These are phyloP conservation scores for Pterocarpus santalinus DNA, from an alignment of 306 rosid species.

Conservation along the genomic window DNA sequence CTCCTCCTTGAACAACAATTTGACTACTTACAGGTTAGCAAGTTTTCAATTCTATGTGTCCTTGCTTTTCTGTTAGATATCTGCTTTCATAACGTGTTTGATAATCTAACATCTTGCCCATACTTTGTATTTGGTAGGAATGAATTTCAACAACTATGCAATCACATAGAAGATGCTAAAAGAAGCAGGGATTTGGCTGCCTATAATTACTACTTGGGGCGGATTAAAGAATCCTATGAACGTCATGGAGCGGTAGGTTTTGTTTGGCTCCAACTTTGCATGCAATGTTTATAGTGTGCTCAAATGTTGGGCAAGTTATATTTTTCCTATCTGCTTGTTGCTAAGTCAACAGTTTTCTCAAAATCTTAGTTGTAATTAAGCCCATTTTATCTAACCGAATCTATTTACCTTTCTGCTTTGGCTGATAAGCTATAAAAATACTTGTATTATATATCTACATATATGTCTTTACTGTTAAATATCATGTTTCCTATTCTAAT, in stretches of 20 bases:
- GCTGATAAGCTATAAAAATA: slow-evolving; percentile 22
- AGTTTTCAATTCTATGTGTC: slow-evolving; percentile 22
- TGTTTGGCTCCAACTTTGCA: slow-evolving; percentile 26
- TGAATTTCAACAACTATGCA: slow-evolving; percentile 71
- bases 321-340: slow-evolving; percentile 16
- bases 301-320: slow-evolving; percentile 33
- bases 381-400: not conserved
- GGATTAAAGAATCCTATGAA: slow-evolving; percentile 73
- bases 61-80: not conserved
- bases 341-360: slow-evolving; percentile 34
- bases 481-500: too few relatives aligned
- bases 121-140: slow-evolving; percentile 56
- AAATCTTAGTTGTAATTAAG: not conserved
- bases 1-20: slow-evolving; percentile 79
- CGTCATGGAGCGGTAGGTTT: slow-evolving; percentile 68
- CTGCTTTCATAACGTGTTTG: slow-evolving; percentile 32
- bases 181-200: too few relatives aligned
- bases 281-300: slow-evolving; percentile 23
- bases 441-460: slow-evolving; percentile 10
- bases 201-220: slow-evolving; percentile 39
- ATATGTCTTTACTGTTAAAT: not conserved
- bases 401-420: slow-evolving; percentile 33
- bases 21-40: slow-evolving; percentile 75
- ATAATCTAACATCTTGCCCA: slow-evolving; percentile 31
- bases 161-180: too few relatives aligned